Conservation (phyloP, 306 rosid species). For the Trifolium pratense region DNA sequence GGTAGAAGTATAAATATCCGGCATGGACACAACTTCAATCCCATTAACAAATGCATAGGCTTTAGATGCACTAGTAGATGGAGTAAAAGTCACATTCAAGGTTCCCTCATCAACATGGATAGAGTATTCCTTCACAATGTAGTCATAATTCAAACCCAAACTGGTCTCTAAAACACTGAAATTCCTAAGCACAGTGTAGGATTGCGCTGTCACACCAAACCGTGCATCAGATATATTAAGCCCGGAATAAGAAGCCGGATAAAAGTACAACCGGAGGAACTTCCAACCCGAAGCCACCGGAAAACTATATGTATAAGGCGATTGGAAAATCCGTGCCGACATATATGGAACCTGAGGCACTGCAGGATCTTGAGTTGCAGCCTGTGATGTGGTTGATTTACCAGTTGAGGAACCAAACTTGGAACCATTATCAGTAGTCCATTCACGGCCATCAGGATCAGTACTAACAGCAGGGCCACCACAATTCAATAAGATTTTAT, state of each 20-base stretch:
- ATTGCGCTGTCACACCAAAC: constrained; percentile 59
- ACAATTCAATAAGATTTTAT: constrained; percentile 67
- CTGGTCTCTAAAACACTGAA: constrained; percentile 74
- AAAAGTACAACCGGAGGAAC: constrained; percentile 76
- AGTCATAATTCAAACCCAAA: constrained; percentile 64
- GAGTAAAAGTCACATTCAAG: constrained; percentile 70
- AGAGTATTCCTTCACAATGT: constrained; percentile 62
- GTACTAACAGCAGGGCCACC: constrained; percentile 66
- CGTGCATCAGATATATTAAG: constrained; percentile 62
- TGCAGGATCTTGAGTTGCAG: constrained; percentile 74
- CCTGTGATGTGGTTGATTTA: constrained; percentile 47
- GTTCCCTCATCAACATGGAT: constrained; percentile 65
- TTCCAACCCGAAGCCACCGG: constrained; percentile 80
- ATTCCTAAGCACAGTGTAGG: constrained; percentile 69
- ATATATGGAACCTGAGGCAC: constrained; percentile 69
- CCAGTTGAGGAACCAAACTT: constrained; percentile 46
- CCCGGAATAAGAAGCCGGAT: constrained; percentile 66
- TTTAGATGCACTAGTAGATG: constrained; percentile 62
- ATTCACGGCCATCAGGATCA: constrained; percentile 62
- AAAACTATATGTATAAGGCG: constrained; percentile 65
- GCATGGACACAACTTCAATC: constrained; percentile 86
- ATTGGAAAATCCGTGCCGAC: constrained; percentile 69
- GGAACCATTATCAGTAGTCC: constrained; percentile 79
- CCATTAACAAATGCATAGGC: constrained; percentile 90
- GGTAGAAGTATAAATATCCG: constrained; percentile 66